A percentile compares a stretch with the other conserved stretches of the same genome.
phyloP scores from a whole-genome alignment of 2,329 filamentous ascomycete species.

The Xylariaceae sp. region DNA sequence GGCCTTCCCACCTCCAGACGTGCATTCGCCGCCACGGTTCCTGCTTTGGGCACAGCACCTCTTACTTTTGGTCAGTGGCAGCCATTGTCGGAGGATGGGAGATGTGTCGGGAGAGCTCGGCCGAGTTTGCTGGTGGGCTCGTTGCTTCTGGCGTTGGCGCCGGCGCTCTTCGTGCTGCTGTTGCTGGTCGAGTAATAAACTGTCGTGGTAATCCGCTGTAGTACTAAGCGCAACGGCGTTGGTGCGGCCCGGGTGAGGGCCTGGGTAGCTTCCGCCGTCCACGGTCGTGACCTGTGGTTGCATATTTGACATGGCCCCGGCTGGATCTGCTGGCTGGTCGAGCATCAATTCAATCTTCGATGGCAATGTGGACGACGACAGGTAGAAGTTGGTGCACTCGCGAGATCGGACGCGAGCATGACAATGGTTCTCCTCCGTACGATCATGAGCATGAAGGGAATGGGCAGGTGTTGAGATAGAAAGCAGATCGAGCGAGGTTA shows the following conservation, averaged over 20 bases:
- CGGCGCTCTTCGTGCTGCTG: constrained; percentile 5
- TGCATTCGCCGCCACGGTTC: constrained; percentile 3
- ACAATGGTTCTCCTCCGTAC: neutral
- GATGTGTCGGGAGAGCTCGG: neutral
- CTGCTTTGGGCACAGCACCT: neutral
- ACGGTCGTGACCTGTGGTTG: constrained; percentile 8
- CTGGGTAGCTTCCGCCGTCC: constrained; percentile 14
- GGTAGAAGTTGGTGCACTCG: constrained; percentile 1
- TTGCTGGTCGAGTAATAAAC: constrained; percentile 14
- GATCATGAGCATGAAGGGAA: neutral
- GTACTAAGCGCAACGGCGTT: constrained; percentile 12
- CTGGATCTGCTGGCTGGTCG: neutral
- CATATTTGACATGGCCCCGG: constrained; percentile 8
- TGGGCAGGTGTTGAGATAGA: neutral
- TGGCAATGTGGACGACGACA: constrained; percentile 1
- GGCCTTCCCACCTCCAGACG: constrained; percentile 2
- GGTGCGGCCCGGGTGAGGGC: constrained; percentile 9
- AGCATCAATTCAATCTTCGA: neutral
- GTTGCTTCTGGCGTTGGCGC: constrained; percentile 1
- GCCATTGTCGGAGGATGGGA: constrained; percentile 15
- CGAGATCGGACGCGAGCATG: neutral
- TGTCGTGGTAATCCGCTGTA: constrained; percentile 22
- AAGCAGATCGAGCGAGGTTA: constrained; percentile 2
- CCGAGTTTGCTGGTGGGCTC: neutral
- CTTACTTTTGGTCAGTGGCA: constrained; percentile 6